Evolutionary conservation across 225 moss, liverwort and hornwort species (phyloP).

Genomic region (Bryoerythrophyllum caledonicum): DNA sequence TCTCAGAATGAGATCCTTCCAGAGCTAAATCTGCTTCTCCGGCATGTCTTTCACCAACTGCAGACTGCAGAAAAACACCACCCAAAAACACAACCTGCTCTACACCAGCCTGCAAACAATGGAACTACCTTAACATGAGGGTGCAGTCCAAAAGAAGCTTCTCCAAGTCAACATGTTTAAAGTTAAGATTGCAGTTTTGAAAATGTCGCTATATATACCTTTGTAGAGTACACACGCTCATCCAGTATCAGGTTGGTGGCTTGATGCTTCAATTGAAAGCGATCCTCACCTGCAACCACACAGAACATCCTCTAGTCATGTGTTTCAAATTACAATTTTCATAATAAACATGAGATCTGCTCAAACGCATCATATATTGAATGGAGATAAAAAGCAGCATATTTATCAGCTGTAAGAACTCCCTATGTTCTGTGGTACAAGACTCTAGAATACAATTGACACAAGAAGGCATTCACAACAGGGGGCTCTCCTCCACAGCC

Average conservation of each 20-base stretch:
- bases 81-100: constrained; percentile 95
- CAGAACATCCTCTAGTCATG: not conserved
- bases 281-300: too few relatives aligned
- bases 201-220: too few relatives aligned
- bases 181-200: not conserved
- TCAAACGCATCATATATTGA: constrained; percentile 5
- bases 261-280: too few relatives aligned
- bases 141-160: constrained; percentile 9
- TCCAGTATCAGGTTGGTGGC: too few relatives aligned
- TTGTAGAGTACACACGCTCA: constrained; percentile 62
- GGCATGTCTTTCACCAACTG: too few relatives aligned
- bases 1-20: too few relatives aligned
- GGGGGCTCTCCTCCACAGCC: constrained; percentile 90
- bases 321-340: constrained; percentile 12
- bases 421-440: constrained; percentile 26
- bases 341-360: not conserved
- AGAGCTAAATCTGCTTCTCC: too few relatives aligned
- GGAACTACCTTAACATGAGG: constrained; percentile 15
- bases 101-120: constrained; percentile 74
- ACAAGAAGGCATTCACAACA: constrained; percentile 61
- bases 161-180: not conserved
- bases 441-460: constrained; percentile 39
- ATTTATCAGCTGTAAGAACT: constrained; percentile 24
- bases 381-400: not conserved
- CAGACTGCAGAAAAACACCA: too few relatives aligned